Conservation (phyloP, 2,329 filamentous ascomycete genomes). For the Colletotrichum tanaceti region DNA sequence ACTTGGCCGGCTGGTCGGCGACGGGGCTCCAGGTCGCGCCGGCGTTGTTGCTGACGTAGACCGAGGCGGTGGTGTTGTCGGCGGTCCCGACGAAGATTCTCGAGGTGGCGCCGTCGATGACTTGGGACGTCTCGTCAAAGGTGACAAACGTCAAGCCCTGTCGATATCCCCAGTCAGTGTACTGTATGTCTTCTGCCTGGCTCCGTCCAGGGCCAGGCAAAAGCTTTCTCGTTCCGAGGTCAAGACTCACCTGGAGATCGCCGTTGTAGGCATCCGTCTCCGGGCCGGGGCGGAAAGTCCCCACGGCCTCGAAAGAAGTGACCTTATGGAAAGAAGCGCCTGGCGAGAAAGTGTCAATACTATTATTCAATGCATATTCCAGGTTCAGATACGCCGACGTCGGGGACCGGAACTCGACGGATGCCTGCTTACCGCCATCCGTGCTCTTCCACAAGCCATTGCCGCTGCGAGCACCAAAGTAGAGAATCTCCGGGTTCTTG, state of each 20-base stretch:
- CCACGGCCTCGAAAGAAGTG: slow-evolving; percentile 63
- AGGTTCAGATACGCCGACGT: too few relatives aligned
- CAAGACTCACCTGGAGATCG: slow-evolving; percentile 50
- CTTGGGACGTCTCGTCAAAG: slow-evolving; percentile 64
- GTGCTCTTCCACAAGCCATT: slow-evolving; percentile 70
- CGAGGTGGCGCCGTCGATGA: slow-evolving; percentile 60
- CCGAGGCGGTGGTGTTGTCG: slow-evolving; percentile 62
- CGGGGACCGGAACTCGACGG: too few relatives aligned
- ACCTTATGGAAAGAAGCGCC: slow-evolving; percentile 60
- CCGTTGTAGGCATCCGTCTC: slow-evolving; percentile 57
- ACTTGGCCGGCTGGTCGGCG: slow-evolving; percentile 61
- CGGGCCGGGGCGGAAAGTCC: slow-evolving; percentile 60
- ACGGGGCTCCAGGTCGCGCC: slow-evolving; percentile 64
- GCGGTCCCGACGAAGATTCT: slow-evolving; percentile 68
- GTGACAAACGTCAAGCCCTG: slow-evolving; percentile 65
- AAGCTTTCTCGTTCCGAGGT: too few relatives aligned
- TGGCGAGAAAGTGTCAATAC: slow-evolving; percentile 42
- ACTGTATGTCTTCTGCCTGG: too few relatives aligned
- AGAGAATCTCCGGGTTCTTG: slow-evolving; percentile 66
- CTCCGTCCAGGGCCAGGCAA: too few relatives aligned
- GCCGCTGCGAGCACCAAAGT: slow-evolving; percentile 68
- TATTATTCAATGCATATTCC: too few relatives aligned
- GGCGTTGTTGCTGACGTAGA: slow-evolving; percentile 66
- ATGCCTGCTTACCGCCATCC: slow-evolving; percentile 65
- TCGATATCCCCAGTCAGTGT: background rate